Conservation (phyloP, 2,329 filamentous ascomycete genomes). For the Podosphaera aphanis region DNA sequence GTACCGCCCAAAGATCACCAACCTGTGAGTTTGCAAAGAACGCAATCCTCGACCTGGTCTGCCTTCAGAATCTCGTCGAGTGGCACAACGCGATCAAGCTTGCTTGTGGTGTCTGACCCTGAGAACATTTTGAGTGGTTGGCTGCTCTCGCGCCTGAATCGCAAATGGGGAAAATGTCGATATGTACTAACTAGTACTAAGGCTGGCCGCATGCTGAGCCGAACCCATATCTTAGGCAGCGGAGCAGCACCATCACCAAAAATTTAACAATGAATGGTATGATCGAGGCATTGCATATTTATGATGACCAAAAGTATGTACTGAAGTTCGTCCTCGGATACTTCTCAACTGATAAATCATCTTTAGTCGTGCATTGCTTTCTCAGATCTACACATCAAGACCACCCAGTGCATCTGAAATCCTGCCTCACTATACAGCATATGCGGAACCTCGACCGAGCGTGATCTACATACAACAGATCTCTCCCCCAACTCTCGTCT, state of each 20-base stretch:
- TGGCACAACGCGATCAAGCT: constrained; percentile 10
- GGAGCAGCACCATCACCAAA: not conserved
- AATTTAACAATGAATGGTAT: constrained; percentile 47
- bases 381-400: constrained; percentile 67
- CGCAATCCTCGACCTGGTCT: constrained; percentile 19
- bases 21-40: constrained; percentile 16
- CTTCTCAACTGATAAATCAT: constrained; percentile 8
- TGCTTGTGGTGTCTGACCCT: constrained; percentile 4
- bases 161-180: not conserved
- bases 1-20: not conserved
- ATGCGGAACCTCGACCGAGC: constrained; percentile 59
- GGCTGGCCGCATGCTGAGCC: too few relatives aligned
- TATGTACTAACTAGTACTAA: not conserved
- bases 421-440: constrained; percentile 66
- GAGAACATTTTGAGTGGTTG: not conserved
- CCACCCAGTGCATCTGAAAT: constrained; percentile 55
- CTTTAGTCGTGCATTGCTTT: constrained; percentile 54
- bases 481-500: constrained; percentile 68
- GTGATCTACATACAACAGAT: constrained; percentile 65
- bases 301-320: constrained; percentile 74
- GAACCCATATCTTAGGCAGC: constrained; percentile 1
- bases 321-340: constrained; percentile 3
- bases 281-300: constrained; percentile 91
- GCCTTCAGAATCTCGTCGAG: constrained; percentile 10
- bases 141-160: not conserved